Evolutionary conservation across 495 filamentous ascomycete genomes (phyloP).

Genomic region (Aspergillus diversus): DNA sequence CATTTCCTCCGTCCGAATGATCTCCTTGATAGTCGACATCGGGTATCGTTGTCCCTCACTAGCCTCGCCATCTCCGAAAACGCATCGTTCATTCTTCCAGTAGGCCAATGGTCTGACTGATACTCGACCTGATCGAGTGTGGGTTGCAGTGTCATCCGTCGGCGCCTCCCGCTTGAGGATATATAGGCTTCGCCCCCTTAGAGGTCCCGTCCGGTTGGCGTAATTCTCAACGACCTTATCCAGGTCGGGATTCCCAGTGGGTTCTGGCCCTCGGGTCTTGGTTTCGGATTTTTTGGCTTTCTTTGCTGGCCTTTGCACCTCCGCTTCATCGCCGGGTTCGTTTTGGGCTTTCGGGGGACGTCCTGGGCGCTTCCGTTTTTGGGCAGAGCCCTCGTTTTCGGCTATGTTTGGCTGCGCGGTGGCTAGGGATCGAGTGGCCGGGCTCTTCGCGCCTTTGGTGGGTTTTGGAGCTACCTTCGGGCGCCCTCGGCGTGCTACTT

Average conservation of each 20-base stretch:
- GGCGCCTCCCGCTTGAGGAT: slow-evolving; percentile 73
- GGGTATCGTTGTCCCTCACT: slow-evolving; percentile 56
- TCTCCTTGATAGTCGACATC: slow-evolving; percentile 69
- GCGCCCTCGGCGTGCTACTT: slow-evolving; percentile 16
- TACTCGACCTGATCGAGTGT: slow-evolving; percentile 59
- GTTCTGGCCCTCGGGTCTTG: slow-evolving; percentile 16
- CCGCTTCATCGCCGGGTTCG: slow-evolving; percentile 26
- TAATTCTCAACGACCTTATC: slow-evolving; percentile 48
- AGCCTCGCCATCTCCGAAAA: slow-evolving; percentile 64
- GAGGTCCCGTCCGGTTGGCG: slow-evolving; percentile 46
- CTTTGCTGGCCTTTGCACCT: slow-evolving; percentile 39
- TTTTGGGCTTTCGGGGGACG: slow-evolving; percentile 37
- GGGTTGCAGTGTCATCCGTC: slow-evolving; percentile 47
- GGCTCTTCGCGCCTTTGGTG: slow-evolving; percentile 16
- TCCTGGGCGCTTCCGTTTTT: slow-evolving; percentile 36
- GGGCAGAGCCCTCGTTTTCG: slow-evolving; percentile 18
- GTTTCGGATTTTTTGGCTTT: slow-evolving; percentile 35
- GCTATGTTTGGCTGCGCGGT: slow-evolving; percentile 21
- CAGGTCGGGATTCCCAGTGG: slow-evolving; percentile 37
- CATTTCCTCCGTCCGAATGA: slow-evolving; percentile 72
- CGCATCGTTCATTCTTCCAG: slow-evolving; percentile 82
- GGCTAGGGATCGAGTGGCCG: slow-evolving; percentile 21
- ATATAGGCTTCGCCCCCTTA: slow-evolving; percentile 64
- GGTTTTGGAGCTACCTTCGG: slow-evolving; percentile 12
- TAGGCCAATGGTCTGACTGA: slow-evolving; percentile 77